phyloP scores from a whole-genome alignment of 2,329 filamentous ascomycete genomes.

The Aschersonia sp. region DNA sequence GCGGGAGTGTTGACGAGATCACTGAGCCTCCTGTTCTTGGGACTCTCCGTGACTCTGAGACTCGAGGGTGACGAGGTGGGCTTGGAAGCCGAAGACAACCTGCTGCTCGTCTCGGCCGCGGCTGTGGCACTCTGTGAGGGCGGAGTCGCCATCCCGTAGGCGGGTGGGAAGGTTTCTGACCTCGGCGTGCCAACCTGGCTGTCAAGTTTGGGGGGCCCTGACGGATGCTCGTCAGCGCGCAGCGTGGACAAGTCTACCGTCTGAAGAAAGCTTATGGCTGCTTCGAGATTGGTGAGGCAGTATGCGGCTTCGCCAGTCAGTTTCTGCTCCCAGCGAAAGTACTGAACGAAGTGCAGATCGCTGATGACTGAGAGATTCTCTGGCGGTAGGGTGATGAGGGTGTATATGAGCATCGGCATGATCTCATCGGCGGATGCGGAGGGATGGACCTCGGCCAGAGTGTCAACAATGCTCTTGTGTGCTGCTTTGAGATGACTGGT shows the following conservation, averaged over 20 bases:
- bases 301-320: slow-evolving; percentile 91
- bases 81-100: slow-evolving; percentile 19
- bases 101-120: slow-evolving; percentile 15
- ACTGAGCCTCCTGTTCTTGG: slow-evolving; percentile 63
- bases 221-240: slow-evolving; percentile 61
- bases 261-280: slow-evolving; percentile 84
- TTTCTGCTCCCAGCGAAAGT: slow-evolving; percentile 73
- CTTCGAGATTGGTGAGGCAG: slow-evolving; percentile 90
- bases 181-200: slow-evolving; percentile 32
- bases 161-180: slow-evolving; percentile 41
- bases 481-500: slow-evolving; percentile 75
- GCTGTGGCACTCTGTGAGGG: slow-evolving; percentile 9
- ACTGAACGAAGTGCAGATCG: slow-evolving; percentile 87
- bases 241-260: slow-evolving; percentile 88
- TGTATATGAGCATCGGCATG: slow-evolving; percentile 91
- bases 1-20: slow-evolving; percentile 76
- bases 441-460: slow-evolving; percentile 49
- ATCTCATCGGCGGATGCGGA: slow-evolving; percentile 95
- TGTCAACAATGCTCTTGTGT: slow-evolving; percentile 91
- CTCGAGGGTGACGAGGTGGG: slow-evolving; percentile 21
- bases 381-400: slow-evolving; percentile 77
- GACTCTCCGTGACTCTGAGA: slow-evolving; percentile 30
- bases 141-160: slow-evolving; percentile 28
- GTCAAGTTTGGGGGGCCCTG: slow-evolving; percentile 46
- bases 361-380: slow-evolving; percentile 82